Conservation (phyloP, 306 rosid species). For the Prunus dulcis region DNA sequence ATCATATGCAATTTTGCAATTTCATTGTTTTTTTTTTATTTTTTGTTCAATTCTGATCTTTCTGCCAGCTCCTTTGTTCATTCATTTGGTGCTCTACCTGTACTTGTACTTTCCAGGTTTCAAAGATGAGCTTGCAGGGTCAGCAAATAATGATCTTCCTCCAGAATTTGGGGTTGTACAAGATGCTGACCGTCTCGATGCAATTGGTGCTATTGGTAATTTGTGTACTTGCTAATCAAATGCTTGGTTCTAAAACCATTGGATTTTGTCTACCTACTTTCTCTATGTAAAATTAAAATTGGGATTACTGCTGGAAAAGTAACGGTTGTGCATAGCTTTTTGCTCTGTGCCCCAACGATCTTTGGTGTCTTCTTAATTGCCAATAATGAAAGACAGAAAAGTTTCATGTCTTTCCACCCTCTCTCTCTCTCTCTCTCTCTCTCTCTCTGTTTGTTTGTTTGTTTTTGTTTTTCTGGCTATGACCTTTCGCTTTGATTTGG, state of each 20-base stretch:
- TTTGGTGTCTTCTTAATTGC: neutral
- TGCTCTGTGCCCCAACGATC: neutral
- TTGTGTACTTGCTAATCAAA: neutral
- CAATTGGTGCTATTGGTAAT: slow-evolving; percentile 95
- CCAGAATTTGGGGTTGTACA: slow-evolving; percentile 81
- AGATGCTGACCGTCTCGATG: slow-evolving; percentile 97
- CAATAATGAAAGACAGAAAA: neutral
- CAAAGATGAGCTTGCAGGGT: slow-evolving; percentile 76
- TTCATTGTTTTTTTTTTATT: neutral
- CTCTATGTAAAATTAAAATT: neutral
- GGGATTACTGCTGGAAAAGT: neutral
- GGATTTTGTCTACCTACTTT: neutral
- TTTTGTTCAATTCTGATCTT: neutral
- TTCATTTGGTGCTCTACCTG: neutral
- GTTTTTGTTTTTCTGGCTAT: neutral
- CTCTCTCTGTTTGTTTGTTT: neutral
- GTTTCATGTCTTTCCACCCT: neutral
- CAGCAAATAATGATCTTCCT: slow-evolving; percentile 37
- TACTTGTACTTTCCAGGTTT: slow-evolving; percentile 54
- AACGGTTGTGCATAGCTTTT: neutral
- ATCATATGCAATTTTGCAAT: neutral
- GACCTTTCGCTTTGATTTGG: neutral
- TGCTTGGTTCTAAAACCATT: neutral
- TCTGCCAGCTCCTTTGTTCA: neutral
- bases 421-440: neutral